Evolutionary conservation across 495 filamentous ascomycete species (phyloP), one percentile per base, ranked within the genome.

Genomic region (Penicillium desertorum): DNA sequence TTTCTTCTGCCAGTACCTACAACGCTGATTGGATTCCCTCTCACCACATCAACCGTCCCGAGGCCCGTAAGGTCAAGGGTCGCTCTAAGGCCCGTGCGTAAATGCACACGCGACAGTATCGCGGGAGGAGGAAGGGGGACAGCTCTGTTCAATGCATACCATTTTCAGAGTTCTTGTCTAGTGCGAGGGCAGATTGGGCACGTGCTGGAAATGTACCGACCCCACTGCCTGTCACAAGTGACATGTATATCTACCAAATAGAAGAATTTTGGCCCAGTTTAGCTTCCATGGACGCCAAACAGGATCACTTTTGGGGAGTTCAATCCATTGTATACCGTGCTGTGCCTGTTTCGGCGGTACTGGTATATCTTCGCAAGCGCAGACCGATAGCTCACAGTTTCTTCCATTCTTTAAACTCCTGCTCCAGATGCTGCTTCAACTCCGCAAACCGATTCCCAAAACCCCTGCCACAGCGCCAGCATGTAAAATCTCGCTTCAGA

Each of bases 1-100:
- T 86, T 47, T 84, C 87, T 22, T 82, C 74, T 45, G 76, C 82
- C 17, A 90, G 91, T 75, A 81, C 83, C 52, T 97, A 94, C 73
- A 94, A 98, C 66, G 90, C 92, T 77, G 89, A 88, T 75, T 98
- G 94, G 94, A 97, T 98, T 67, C 94, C 94, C 17, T 86, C 84
- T 55, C 84, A 88, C 68, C 93, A 97, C 75, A 84, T 97, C 72
- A 91, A 94, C 78, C 86, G 88, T 64, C 91, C 92, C 39, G 80
- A 87, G 59, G 87, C 91, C 44, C 85, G 84, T 64, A 86, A 90
- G 66, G 85, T 93, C 60, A 90, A 91, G 81, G 88, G 86, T 67
- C 78, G 82, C 59, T 75, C 74, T 60, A 86, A 86, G 82, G 72
- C 76, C 66, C 76, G 76, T 56, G 61, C 65, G 43, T 76, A 74